Evolutionary conservation across 2,329 filamentous ascomycete genomes (phyloP).

Genomic region (Colletotrichum chlorophyti): DNA sequence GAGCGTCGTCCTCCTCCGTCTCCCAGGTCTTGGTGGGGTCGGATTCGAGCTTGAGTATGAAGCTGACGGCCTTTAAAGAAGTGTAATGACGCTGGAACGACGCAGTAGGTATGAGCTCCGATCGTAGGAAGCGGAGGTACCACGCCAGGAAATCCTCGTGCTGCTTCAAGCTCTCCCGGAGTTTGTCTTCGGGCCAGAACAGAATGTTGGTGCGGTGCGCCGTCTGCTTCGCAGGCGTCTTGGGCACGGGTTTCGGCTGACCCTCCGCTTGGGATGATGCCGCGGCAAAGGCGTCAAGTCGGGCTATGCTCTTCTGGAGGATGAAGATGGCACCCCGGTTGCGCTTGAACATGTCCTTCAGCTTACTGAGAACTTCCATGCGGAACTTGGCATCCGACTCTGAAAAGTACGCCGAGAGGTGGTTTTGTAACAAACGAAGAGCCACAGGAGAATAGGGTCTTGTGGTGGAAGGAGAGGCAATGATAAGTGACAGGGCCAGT

Average conservation of each 20-base stretch:
- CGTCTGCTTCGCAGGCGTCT: conserved; percentile 25
- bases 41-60: conserved; percentile 74
- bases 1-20: conserved; percentile 44
- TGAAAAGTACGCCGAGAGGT: conserved; percentile 76
- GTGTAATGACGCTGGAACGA: conserved; percentile 92
- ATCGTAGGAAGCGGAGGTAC: conserved; percentile 75
- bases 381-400: conserved; percentile 88
- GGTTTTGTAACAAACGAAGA: conserved; percentile 67
- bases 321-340: conserved; percentile 71
- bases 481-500: conserved; percentile 81
- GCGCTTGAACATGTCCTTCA: conserved; percentile 79
- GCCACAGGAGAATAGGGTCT: conserved; percentile 71
- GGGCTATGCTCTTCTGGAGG: conserved; percentile 50
- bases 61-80: conserved; percentile 72
- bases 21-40: conserved; percentile 54
- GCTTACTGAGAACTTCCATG: conserved; percentile 77
- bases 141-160: conserved; percentile 74
- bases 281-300: conserved; percentile 26
- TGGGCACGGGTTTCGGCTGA: conserved; percentile 4
- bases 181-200: conserved; percentile 43
- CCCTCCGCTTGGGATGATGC: conserved; percentile 14
- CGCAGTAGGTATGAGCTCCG: conserved; percentile 78
- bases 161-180: conserved; percentile 48
- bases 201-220: conserved; percentile 44
- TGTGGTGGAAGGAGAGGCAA: conserved; percentile 77